These are phyloP conservation scores for Tetrahymena thermophila DNA, from an alignment of 73 alveolate genomes.

Conservation along the genomic window DNA sequence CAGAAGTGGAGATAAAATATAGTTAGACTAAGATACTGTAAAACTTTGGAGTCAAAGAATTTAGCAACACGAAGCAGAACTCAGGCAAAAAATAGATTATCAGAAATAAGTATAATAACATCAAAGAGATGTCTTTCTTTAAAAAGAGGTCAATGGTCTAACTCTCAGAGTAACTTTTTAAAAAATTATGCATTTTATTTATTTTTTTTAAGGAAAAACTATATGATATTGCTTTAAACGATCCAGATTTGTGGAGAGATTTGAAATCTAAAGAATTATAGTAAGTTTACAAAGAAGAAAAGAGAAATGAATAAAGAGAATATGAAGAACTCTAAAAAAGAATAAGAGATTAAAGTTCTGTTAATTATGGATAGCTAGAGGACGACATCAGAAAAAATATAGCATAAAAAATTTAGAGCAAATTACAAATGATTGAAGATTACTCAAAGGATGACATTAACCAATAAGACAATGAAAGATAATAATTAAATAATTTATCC, in stretches of 20 bases:
- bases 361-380: background rate
- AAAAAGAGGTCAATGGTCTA: background rate
- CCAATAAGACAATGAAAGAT: background rate
- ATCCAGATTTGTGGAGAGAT: constrained; percentile 40
- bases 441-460: background rate
- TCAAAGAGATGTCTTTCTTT: background rate
- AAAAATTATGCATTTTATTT: no score
- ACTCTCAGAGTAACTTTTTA: background rate
- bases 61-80: background rate
- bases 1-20: constrained; percentile 13
- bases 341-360: background rate
- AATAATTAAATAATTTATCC: background rate
- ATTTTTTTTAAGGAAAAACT: background rate
- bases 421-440: background rate
- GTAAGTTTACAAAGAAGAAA: background rate
- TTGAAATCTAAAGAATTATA: constrained; percentile 13
- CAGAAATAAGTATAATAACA: background rate
- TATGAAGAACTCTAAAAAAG: background rate
- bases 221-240: constrained; percentile 32
- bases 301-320: background rate
- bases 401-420: background rate
- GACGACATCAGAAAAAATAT: background rate
- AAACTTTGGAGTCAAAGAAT: constrained; percentile 26
- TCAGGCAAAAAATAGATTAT: background rate
- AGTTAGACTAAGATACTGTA: constrained; percentile 14